Base-by-base conservation (phyloP, 2,329 filamentous ascomycete genomes). In the Colletotrichum chrysophilum region DNA sequence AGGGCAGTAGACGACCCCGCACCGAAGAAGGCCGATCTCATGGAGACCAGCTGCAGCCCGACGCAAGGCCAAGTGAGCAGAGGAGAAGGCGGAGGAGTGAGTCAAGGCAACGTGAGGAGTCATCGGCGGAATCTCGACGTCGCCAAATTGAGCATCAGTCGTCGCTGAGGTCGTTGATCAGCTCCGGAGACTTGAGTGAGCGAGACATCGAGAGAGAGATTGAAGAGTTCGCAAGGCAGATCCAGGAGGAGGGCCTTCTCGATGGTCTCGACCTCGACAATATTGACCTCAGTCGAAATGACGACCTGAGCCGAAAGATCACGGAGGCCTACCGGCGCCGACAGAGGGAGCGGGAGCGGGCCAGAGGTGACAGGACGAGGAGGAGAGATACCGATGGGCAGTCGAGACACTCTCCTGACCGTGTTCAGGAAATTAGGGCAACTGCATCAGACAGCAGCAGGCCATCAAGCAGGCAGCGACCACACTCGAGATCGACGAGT, bases 201-300 rank as follows among this genome's bases (percentile, higher is more conserved):
- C 90, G 92, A 24, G 94, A 96, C 78, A 93, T 98, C 79, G 94
- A 98, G 82, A 92, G 94, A 76, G 96, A 98, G 82, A 97, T 98
- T 75, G 91, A 97, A 79, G 95, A 97, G 76, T 97, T 98, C 80
- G 91, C 97, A 78, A 91, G 95, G 58, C 95, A 98, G 82, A 98
- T 98, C 75, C 90, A 96, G 79, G 94, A 96, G 78, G 95, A 98
- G 81, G 96, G 96, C 0, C 86, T 98, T 24, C 85, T 98, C 38
- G 95, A 98, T 80, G 96, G 95, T 21, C 92, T 98, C 62, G 96
- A 98, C 81, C 86, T 98, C 71, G 94, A 97, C 80, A 96, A 96
- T 78, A 92, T 98, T 70, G 96, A 96, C 77, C 89, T 95, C 18
- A 91, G 88, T 65, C 94, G 96, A 80, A 95, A 98, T 81, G 96